A percentile compares a stretch with the other conserved stretches of the same genome.
These are phyloP conservation scores for Lachancea nothofagi DNA, from an alignment of 805 yeast species.

Conservation along the genomic window DNA sequence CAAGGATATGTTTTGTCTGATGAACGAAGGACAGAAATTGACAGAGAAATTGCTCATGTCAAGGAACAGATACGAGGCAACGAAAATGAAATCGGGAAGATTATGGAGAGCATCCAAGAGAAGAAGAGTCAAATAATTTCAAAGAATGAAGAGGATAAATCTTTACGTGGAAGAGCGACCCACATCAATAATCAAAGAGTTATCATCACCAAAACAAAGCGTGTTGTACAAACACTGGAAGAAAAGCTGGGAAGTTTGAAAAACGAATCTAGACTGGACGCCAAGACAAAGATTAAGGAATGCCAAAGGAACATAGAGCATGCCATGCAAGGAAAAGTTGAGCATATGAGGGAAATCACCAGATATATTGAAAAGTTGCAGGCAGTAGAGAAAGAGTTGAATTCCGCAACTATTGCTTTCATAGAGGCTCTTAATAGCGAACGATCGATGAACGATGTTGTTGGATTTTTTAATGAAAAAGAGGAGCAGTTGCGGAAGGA, in stretches of 20 bases:
- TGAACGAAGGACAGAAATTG: conserved; percentile 19
- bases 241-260: conserved; percentile 33
- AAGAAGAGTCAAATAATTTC: conserved; percentile 16
- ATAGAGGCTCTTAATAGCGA: conserved; percentile 40
- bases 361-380: conserved; percentile 24
- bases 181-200: conserved; percentile 17
- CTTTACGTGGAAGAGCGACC: conserved; percentile 7
- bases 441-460: conserved; percentile 29
- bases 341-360: conserved; percentile 20
- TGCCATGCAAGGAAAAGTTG: conserved; percentile 21
- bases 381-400: conserved; percentile 21
- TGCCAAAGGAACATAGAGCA: conserved; percentile 29
- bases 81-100: conserved; percentile 7
- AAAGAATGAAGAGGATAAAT: not conserved
- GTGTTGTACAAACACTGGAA: conserved; percentile 27
- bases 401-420: conserved; percentile 24
- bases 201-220: conserved; percentile 20
- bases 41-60: conserved; percentile 14
- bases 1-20: conserved; percentile 23
- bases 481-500: conserved; percentile 26
- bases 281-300: conserved; percentile 35
- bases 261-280: conserved; percentile 39
- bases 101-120: conserved; percentile 17
- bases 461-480: conserved; percentile 27
- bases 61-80: conserved; percentile 12